Conservation (phyloP, 1,139 yeast species). For the Suhomyces atakaporum region DNA sequence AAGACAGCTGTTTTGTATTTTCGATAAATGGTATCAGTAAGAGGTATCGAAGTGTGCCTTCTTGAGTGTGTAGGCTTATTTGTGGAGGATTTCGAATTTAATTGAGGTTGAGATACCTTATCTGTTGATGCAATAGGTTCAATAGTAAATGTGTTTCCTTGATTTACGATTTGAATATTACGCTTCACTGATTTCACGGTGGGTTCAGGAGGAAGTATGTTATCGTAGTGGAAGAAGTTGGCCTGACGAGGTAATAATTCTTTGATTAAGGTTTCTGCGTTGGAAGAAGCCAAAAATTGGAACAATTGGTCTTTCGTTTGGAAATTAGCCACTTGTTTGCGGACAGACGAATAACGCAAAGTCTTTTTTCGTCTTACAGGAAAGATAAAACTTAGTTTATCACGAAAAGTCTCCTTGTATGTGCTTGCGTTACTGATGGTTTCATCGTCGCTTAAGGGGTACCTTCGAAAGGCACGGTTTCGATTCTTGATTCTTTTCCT, state of each 20-base stretch:
- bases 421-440: slow-evolving; percentile 4
- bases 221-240: slow-evolving; percentile 27
- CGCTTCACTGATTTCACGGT: slow-evolving; percentile 14
- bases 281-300: slow-evolving; percentile 24
- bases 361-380: slow-evolving; percentile 42
- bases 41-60: slow-evolving; percentile 9
- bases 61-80: slow-evolving; percentile 5
- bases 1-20: slow-evolving; percentile 35
- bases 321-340: slow-evolving; percentile 27
- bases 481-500: slow-evolving; percentile 33
- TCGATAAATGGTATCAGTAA: slow-evolving; percentile 17
- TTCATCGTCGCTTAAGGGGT: slow-evolving; percentile 4
- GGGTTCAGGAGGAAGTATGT: slow-evolving; percentile 27
- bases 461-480: slow-evolving; percentile 31
- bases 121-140: slow-evolving; percentile 1
- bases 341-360: slow-evolving; percentile 28
- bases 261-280: slow-evolving; percentile 27
- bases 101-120: not conserved
- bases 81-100: not conserved
- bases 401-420: slow-evolving; percentile 4
- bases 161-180: slow-evolving; percentile 5
- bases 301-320: slow-evolving; percentile 28
- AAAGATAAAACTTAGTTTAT: slow-evolving; percentile 26
- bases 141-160: slow-evolving; percentile 4
- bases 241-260: slow-evolving; percentile 34